Conservation (phyloP, 345 rosid genomes). For the Sisymbrium altissimum region DNA sequence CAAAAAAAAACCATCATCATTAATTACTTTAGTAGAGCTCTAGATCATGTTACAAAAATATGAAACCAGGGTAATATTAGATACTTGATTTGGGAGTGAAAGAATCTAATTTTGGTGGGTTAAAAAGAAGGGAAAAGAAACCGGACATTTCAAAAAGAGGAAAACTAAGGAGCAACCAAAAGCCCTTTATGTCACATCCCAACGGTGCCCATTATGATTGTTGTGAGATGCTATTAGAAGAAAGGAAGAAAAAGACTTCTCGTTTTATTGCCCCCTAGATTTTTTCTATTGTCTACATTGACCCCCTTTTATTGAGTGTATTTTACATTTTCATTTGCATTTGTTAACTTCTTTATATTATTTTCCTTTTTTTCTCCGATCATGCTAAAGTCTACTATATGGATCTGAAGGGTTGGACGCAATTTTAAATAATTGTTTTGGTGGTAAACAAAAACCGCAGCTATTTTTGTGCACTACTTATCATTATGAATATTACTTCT, state of each 20-base stretch:
- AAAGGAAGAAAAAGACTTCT: not conserved
- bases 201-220: constrained; percentile 25
- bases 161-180: constrained; percentile 1
- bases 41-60: not conserved
- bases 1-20: not conserved
- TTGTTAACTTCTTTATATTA: too few species aligned
- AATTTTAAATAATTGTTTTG: too few species aligned
- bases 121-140: constrained; percentile 20
- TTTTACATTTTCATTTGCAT: too few species aligned
- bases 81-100: not conserved
- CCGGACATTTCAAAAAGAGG: constrained; percentile 39
- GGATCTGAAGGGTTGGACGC: too few species aligned
- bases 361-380: too few species aligned
- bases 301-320: not conserved
- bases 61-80: not conserved
- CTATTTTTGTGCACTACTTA: too few species aligned
- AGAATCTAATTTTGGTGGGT: constrained; percentile 2
- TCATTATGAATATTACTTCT: too few species aligned
- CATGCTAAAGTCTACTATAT: too few species aligned
- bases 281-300: not conserved
- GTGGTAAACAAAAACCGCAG: too few species aligned
- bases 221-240: not conserved
- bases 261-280: not conserved
- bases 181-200: constrained; percentile 31
- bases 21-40: not conserved